Percentiles rank a stretch among this genome's conserved stretches.
These are phyloP conservation scores for Aspergillus kassunensis DNA, from an alignment of 495 filamentous ascomycete genomes.

Conservation along the genomic window DNA sequence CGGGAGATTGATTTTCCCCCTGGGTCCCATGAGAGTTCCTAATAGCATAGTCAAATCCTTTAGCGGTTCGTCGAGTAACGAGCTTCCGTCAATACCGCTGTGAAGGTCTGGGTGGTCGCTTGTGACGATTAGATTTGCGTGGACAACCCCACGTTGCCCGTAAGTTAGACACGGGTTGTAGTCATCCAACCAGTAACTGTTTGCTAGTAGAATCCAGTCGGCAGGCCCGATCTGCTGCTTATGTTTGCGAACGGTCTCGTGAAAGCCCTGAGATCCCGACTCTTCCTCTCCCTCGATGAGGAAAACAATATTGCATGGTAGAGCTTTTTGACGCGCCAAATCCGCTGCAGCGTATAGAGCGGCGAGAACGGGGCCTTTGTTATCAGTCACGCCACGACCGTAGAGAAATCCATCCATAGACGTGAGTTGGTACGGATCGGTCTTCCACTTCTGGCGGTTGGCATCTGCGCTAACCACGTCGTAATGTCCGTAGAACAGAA, in stretches of 20 bases:
- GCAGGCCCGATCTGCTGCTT: conserved; percentile 83
- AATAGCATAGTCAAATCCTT: conserved; percentile 84
- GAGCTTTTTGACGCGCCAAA: conserved; percentile 67
- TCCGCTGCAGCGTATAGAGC: conserved; percentile 91
- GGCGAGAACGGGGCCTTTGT: conserved; percentile 92
- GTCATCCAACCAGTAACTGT: conserved; percentile 98
- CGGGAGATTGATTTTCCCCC: conserved; percentile 56
- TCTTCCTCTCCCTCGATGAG: conserved; percentile 97
- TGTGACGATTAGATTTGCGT: conserved; percentile 82
- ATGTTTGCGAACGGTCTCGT: conserved; percentile 68
- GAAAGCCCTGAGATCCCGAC: conserved; percentile 85
- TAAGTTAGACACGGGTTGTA: conserved; percentile 94
- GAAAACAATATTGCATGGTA: conserved; percentile 85
- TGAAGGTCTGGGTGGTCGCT: conserved; percentile 87
- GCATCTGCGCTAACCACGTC: conserved; percentile 95
- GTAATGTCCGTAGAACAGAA: conserved; percentile 97
- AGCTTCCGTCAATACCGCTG: conserved; percentile 90
- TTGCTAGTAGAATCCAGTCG: conserved; percentile 90
- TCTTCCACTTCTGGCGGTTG: conserved; percentile 70
- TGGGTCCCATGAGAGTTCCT: conserved; percentile 66
- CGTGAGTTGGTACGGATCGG: conserved; percentile 78
- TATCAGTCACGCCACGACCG: conserved; percentile 94
- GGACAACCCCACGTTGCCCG: conserved; percentile 88
- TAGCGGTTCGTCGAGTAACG: conserved; percentile 80
- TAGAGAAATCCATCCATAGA: conserved; percentile 92